phyloP scores from a whole-genome alignment of 805 yeast genomes.

The Metschnikowia continentalis region DNA sequence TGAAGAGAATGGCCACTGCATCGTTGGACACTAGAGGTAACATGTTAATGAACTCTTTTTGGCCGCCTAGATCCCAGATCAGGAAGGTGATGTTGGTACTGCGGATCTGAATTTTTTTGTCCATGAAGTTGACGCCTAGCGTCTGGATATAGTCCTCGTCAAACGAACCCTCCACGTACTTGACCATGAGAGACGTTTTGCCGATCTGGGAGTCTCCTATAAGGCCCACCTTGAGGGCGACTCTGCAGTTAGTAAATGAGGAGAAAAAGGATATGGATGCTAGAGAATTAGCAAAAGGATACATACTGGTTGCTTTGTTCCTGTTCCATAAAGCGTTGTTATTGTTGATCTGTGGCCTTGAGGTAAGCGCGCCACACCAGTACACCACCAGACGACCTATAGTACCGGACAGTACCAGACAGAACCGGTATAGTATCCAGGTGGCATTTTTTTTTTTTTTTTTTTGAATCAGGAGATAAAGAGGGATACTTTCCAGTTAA shows the following conservation, averaged over 20 bases:
- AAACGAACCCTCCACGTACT: conserved; percentile 91
- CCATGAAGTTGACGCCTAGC: conserved; percentile 92
- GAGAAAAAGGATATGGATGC: background rate
- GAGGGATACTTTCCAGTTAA: too few relatives aligned
- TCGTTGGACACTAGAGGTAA: conserved; percentile 87
- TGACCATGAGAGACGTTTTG: conserved; percentile 92
- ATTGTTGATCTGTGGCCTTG: conserved; percentile 1
- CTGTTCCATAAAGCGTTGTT: conserved; percentile 14
- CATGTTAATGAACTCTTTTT: conserved; percentile 92
- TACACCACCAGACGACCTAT: background rate
- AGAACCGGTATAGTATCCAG: too few relatives aligned
- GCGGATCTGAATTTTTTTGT: conserved; percentile 76
- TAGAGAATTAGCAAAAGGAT: background rate
- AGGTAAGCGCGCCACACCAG: background rate
- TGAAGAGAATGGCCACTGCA: conserved; percentile 84
- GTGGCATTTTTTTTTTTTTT: too few relatives aligned
- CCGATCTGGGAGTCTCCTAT: conserved; percentile 97
- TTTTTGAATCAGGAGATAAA: too few relatives aligned
- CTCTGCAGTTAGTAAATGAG: conserved; percentile 30
- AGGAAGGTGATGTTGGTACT: conserved; percentile 86
- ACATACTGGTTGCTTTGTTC: conserved; percentile 37
- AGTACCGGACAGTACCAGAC: too few relatives aligned
- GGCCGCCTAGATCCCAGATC: conserved; percentile 96
- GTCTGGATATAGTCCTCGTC: conserved; percentile 93
- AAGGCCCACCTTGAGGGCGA: conserved; percentile 81